These are phyloP conservation scores for Serpula lacrymans DNA, from an alignment of 768 basidiomycete genomes.

Conservation along the genomic window DNA sequence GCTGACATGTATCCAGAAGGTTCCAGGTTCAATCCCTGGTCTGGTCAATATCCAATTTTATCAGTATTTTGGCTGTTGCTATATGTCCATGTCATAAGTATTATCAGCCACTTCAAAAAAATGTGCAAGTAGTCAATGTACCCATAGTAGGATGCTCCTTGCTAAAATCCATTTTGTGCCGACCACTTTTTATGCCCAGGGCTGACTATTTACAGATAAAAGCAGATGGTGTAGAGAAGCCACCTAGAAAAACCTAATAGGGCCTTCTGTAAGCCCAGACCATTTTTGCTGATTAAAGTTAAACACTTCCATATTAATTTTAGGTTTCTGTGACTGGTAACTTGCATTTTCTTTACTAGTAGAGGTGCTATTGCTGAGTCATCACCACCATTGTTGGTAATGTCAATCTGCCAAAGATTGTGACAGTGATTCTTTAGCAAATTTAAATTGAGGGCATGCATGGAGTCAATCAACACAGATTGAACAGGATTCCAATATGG, in stretches of 20 bases:
- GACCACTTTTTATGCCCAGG: slow-evolving; percentile 11
- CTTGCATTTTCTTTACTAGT: not conserved
- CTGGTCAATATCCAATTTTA: too few relatives aligned
- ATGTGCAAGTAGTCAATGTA: too few relatives aligned
- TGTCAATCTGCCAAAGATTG: slow-evolving; percentile 20
- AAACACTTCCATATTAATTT: slow-evolving; percentile 1
- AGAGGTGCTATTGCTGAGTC: slow-evolving; percentile 4
- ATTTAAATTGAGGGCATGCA: too few relatives aligned
- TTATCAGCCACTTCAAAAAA: too few relatives aligned
- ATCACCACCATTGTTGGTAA: slow-evolving; percentile 14
- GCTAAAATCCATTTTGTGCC: slow-evolving; percentile 22
- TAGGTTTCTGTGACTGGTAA: not conserved
- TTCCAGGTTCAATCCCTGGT: too few relatives aligned
- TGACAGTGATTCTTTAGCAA: too few relatives aligned
- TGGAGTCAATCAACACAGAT: too few relatives aligned
- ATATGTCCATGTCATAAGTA: too few relatives aligned
- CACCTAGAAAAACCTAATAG: not conserved
- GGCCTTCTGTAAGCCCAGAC: too few relatives aligned
- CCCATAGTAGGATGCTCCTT: slow-evolving; percentile 19
- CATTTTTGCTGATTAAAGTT: not conserved
- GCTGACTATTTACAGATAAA: slow-evolving; percentile 15
- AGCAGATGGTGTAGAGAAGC: slow-evolving; percentile 19
- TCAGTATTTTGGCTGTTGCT: too few relatives aligned
- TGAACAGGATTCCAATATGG: too few relatives aligned
- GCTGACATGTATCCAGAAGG: too few relatives aligned